Base-by-base conservation (phyloP, 768 basidiomycete species). In the Leccinum boreale region DNA sequence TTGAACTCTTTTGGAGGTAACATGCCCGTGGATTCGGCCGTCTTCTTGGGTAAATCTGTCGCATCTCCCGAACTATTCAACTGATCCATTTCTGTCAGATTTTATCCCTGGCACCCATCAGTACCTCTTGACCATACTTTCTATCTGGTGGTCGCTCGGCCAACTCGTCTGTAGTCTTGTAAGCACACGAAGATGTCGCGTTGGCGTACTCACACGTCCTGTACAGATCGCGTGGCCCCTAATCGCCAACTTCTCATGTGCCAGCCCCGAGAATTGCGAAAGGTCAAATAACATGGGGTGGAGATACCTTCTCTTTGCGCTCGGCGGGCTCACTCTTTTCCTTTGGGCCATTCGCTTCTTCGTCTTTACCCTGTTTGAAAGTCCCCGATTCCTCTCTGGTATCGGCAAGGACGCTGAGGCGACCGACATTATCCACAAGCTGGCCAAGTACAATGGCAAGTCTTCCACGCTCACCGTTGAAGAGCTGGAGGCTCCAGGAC, bases 101-200 rank as follows among this genome's bases (percentile, higher is more conserved):
- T 78, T 81, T 39, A 60, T 82, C 5, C 83, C 82, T 5, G 76
- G 75, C 23, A 76, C 77, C 9, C 81, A 85, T 58, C 84, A 86
- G 59, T 85, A 82, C 60, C 73, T 85, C 35, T 68, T 86, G 47
- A 85, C 84, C 1, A 65, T 85, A 50, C 69, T 86, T 23, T 81
- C 81, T 1, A 77, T 84, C 15, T 85, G 80, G 80, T 86, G 83
- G 83, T 79, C 77, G 17, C 64, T 84, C 24, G 85, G 84, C 4
- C 81, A 83, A 64, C 73, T 85, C 5, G 55, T 84, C 21, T 78
- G 74, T 11, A 77, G 77, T 57, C 67, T 85, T 35, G 79, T 79
- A 57, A 50, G 75, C 63, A 15, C 12, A 17, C 29, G 7, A 52
- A 8, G 24, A 3, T 23, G 24, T 35, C 44, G 1, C 24, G 12